Conservation (phyloP, 805 yeast species). For the Isabelozyma gotoi region DNA sequence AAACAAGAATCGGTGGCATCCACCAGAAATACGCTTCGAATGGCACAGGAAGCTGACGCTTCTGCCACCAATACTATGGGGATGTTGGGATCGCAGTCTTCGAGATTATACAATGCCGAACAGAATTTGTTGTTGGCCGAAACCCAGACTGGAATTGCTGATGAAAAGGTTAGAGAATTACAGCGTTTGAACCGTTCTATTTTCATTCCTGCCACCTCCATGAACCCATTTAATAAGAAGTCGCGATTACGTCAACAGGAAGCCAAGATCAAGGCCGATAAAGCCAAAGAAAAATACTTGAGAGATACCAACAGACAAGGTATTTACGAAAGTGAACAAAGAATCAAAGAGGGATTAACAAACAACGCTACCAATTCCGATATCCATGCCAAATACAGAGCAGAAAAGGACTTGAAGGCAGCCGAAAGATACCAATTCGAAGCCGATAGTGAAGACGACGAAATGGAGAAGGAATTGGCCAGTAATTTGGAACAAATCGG, state of each 20-base stretch:
- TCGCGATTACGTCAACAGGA: conserved; percentile 74
- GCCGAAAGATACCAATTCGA: conserved; percentile 79
- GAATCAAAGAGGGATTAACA: conserved; percentile 64
- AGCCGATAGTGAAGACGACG: conserved; percentile 90
- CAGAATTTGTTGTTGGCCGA: conserved; percentile 72
- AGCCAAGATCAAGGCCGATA: conserved; percentile 59
- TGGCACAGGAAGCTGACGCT: conserved; percentile 50
- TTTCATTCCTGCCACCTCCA: conserved; percentile 66
- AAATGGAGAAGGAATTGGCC: conserved; percentile 84
- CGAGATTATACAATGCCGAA: conserved; percentile 77
- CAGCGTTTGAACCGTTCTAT: conserved; percentile 77
- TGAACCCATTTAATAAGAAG: conserved; percentile 86
- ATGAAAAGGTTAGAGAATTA: conserved; percentile 77
- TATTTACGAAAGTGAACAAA: conserved; percentile 63
- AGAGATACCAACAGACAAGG: conserved; percentile 60
- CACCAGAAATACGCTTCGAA: conserved; percentile 74
- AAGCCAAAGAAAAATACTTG: conserved; percentile 59
- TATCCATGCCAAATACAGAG: conserved; percentile 46
- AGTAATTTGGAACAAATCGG: conserved; percentile 78
- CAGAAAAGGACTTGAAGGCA: conserved; percentile 52
- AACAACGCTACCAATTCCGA: conserved; percentile 38
- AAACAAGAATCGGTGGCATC: conserved; percentile 86
- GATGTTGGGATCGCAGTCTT: conserved; percentile 91
- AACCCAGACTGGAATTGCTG: conserved; percentile 79
- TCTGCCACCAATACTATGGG: conserved; percentile 73